Evolutionary conservation across 2,329 filamentous ascomycete species (phyloP).

Genomic region (Xylaria sp.): DNA sequence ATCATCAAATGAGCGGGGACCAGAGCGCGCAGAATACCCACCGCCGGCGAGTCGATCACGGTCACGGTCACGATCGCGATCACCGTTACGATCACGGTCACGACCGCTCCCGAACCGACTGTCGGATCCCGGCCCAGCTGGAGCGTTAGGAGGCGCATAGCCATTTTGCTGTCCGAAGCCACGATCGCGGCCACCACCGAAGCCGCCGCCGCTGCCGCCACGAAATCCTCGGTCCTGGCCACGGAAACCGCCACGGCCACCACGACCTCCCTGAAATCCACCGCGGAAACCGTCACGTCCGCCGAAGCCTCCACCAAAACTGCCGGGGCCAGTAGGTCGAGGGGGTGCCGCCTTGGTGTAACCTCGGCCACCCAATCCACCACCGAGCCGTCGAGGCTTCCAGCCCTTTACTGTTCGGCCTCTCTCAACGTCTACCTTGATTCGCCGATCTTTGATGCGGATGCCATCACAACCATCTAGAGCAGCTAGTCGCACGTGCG

Average conservation of each 20-base stretch:
- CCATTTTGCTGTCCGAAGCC: conserved; percentile 58
- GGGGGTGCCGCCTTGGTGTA: conserved; percentile 86
- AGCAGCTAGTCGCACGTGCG: conserved; percentile 78
- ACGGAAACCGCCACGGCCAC: conserved; percentile 53
- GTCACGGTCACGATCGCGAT: conserved; percentile 52
- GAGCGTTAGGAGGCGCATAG: conserved; percentile 68
- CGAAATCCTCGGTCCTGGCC: conserved; percentile 56
- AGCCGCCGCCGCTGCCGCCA: conserved; percentile 48
- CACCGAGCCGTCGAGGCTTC: conserved; percentile 90
- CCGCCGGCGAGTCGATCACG: conserved; percentile 60
- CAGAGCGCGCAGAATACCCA: conserved; percentile 65
- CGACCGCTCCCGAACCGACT: conserved; percentile 56
- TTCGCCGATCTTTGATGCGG: conserved; percentile 88
- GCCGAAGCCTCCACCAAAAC: conserved; percentile 65
- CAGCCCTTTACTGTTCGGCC: conserved; percentile 94
- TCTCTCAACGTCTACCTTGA: conserved; percentile 95
- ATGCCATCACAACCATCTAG: conserved; percentile 87
- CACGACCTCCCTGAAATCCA: conserved; percentile 62
- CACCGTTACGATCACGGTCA: conserved; percentile 51
- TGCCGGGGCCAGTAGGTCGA: conserved; percentile 73
- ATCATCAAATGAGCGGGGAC: conserved; percentile 70
- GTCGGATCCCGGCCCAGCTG: conserved; percentile 63
- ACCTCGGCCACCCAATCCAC: conserved; percentile 88
- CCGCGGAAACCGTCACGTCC: conserved; percentile 67
- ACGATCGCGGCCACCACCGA: conserved; percentile 59